These are phyloP conservation scores for Pleurotus sapidus DNA, from an alignment of 768 basidiomycete genomes.

Conservation along the genomic window DNA sequence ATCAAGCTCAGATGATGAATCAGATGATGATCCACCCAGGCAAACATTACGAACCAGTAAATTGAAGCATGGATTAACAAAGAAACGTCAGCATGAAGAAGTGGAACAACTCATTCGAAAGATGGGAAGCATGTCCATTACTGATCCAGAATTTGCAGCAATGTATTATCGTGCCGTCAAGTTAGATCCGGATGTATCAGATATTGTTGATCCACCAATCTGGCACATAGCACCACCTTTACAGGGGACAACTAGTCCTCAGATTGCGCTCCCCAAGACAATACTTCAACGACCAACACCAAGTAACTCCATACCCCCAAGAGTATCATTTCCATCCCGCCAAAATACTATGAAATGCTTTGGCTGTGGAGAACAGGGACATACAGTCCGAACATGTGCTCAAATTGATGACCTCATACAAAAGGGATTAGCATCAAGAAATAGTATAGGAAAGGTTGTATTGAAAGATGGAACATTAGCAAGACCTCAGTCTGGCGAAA, in stretches of 20 bases:
- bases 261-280: neutral
- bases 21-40: conserved; percentile 4
- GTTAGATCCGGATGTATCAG: conserved; percentile 1
- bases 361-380: conserved; percentile 3
- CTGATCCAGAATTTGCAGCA: conserved; percentile 2
- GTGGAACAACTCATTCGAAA: conserved; percentile 7
- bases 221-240: neutral
- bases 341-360: neutral
- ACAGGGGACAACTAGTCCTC: neutral
- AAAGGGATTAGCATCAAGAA: neutral
- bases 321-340: neutral
- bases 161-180: conserved; percentile 9
- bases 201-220: neutral
- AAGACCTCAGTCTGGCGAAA: neutral
- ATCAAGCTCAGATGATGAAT: neutral
- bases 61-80: neutral
- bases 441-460: neutral
- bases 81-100: neutral
- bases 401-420: neutral
- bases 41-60: neutral
- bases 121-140: conserved; percentile 2
- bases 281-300: neutral
- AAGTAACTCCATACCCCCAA: neutral
- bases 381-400: neutral
- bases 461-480: neutral